Conservation (phyloP, 2,329 filamentous ascomycete species). For the Didymella pomorum region DNA sequence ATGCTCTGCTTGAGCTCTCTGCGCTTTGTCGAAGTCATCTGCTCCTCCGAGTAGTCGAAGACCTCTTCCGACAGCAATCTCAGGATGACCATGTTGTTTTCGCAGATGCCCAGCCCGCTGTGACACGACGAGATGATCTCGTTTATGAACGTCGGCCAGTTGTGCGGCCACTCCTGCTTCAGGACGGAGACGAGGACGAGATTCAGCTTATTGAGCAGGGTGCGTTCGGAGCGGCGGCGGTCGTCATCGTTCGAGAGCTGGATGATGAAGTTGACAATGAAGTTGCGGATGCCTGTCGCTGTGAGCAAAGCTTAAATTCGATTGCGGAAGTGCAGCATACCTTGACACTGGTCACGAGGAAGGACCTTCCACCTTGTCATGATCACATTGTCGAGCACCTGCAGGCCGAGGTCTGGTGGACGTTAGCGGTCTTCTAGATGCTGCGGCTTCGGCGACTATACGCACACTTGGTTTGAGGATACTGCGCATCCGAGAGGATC, state of each 20-base stretch:
- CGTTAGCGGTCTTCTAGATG: conserved; percentile 43
- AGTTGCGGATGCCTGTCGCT: conserved; percentile 88
- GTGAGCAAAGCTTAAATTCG: conserved; percentile 13
- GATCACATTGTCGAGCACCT: conserved; percentile 98
- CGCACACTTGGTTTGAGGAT: conserved; percentile 95
- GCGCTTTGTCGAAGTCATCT: conserved; percentile 99
- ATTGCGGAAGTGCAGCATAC: conserved; percentile 56
- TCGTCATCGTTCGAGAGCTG: conserved; percentile 91
- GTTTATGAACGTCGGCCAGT: conserved; percentile 99
- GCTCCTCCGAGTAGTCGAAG: conserved; percentile 97
- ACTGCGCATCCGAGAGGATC: conserved; percentile 90
- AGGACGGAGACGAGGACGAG: conserved; percentile 95
- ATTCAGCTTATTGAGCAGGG: conserved; percentile 97
- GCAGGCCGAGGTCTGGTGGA: conserved; percentile 80
- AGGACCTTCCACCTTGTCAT: conserved; percentile 99
- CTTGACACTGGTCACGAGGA: conserved; percentile 93
- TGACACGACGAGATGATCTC: conserved; percentile 98
- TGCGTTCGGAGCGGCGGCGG: conserved; percentile 81
- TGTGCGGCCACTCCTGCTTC: conserved; percentile 99
- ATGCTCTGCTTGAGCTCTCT: conserved; percentile 97
- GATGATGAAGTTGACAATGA: conserved; percentile 98
- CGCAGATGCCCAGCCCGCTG: conserved; percentile 94
- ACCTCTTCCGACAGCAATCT: conserved; percentile 96
- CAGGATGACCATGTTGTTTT: conserved; percentile 99
- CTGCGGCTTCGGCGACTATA: conserved; percentile 25